phyloP scores from a whole-genome alignment of 2,329 filamentous ascomycete species.

The Pyrenochaeta sp. region DNA sequence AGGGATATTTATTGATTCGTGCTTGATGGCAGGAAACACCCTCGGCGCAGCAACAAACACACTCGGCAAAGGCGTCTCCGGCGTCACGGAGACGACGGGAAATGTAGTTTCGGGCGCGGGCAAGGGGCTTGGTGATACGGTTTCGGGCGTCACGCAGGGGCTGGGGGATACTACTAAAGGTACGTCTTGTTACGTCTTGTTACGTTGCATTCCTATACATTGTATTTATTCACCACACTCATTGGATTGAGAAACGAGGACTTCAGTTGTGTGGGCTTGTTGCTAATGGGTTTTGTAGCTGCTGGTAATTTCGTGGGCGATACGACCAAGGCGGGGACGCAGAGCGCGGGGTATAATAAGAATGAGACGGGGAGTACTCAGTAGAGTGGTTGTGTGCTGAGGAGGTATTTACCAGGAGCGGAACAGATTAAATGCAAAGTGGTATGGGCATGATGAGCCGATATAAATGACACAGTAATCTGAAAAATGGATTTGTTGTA shows the following conservation, averaged over 20 bases:
- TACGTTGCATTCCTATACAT: neutral
- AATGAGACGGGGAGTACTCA: neutral
- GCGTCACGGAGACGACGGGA: slow-evolving; percentile 40
- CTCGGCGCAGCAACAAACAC: slow-evolving; percentile 46
- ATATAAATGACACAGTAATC: neutral
- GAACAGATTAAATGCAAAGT: neutral
- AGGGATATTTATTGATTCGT: too few relatives aligned
- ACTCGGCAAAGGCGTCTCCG: slow-evolving; percentile 43
- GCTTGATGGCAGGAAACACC: slow-evolving; percentile 37
- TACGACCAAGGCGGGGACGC: slow-evolving; percentile 33
- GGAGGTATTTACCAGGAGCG: neutral
- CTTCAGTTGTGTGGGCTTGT: neutral
- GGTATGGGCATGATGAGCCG: neutral
- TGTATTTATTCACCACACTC: too few relatives aligned
- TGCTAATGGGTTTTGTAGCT: slow-evolving; percentile 25
- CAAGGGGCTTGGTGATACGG: slow-evolving; percentile 47
- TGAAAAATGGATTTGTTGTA: too few relatives aligned
- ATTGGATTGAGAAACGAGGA: too few relatives aligned
- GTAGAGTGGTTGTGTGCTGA: neutral
- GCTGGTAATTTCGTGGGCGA: slow-evolving; percentile 40
- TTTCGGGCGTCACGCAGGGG: slow-evolving; percentile 44
- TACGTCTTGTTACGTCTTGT: slow-evolving; percentile 13
- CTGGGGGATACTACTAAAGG: slow-evolving; percentile 48
- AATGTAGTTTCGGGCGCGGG: slow-evolving; percentile 43
- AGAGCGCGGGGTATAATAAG: slow-evolving; percentile 24